A percentile compares a stretch with the other conserved stretches of the same genome.
phyloP scores from a whole-genome alignment of 2,329 filamentous ascomycete genomes.

The Fusarium fracticaudum region DNA sequence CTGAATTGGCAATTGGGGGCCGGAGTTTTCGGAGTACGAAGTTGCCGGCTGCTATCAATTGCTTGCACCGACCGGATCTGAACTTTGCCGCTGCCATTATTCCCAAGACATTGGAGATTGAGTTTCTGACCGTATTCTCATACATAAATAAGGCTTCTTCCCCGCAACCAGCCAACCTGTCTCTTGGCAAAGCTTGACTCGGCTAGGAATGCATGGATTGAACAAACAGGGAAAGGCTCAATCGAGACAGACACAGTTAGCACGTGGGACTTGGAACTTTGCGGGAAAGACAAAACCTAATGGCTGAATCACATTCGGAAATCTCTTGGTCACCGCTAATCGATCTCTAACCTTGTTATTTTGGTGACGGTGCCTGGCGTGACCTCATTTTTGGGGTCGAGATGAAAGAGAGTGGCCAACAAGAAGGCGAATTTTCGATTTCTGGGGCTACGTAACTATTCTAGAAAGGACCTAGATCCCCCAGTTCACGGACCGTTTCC shows the following conservation, averaged over 20 bases:
- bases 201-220: background rate
- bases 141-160: background rate
- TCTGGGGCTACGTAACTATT: background rate
- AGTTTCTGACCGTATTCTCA: background rate
- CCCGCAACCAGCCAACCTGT: background rate
- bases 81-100: background rate
- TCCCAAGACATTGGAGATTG: background rate
- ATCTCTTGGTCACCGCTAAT: conserved; percentile 11
- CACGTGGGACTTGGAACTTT: background rate
- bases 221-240: background rate
- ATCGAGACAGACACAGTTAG: background rate
- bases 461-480: conserved; percentile 17
- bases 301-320: background rate
- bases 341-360: conserved; percentile 9
- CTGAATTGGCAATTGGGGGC: conserved; percentile 1
- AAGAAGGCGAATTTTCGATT: background rate
- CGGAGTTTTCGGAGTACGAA: conserved; percentile 26
- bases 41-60: background rate
- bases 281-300: background rate
- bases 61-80: background rate
- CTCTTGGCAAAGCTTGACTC: conserved; percentile 10
- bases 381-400: conserved; percentile 4
- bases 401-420: background rate
- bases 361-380: background rate
- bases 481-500: background rate